Conservation (phyloP, 2,329 filamentous ascomycete species). For the Arthrobotrys sinensis region DNA sequence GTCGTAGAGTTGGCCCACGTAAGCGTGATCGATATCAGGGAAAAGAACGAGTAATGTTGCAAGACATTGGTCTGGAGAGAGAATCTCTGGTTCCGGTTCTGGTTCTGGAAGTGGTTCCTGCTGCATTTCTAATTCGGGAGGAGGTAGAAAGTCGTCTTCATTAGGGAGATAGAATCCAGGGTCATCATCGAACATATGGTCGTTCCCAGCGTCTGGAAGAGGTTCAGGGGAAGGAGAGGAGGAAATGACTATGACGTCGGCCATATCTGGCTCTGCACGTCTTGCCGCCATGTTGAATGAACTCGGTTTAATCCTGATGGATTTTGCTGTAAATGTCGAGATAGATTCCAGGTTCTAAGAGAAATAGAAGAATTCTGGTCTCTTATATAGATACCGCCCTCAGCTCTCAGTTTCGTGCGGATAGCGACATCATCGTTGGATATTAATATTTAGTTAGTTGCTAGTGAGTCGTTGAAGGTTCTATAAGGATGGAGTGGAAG, state of each 20-base stretch:
- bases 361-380: neutral
- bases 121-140: conserved; percentile 39
- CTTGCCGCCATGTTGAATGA: conserved; percentile 17
- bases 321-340: neutral
- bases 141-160: neutral
- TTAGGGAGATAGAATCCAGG: neutral
- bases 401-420: neutral
- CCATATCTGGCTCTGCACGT: neutral
- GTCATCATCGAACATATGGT: neutral
- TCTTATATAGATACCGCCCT: neutral
- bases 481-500: conserved; percentile 1
- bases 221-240: conserved; percentile 33
- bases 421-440: conserved; percentile 1
- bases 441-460: neutral
- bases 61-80: conserved; percentile 64
- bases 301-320: neutral
- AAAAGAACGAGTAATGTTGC: conserved; percentile 68
- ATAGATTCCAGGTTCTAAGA: neutral
- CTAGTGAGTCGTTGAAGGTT: conserved; percentile 10
- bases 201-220: neutral
- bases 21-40: conserved; percentile 69
- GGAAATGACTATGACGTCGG: conserved; percentile 30
- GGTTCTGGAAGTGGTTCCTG: neutral
- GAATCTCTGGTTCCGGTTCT: conserved; percentile 15
- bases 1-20: conserved; percentile 68